Conservation (phyloP, 805 yeast genomes). For the Pichia kluyveri region DNA sequence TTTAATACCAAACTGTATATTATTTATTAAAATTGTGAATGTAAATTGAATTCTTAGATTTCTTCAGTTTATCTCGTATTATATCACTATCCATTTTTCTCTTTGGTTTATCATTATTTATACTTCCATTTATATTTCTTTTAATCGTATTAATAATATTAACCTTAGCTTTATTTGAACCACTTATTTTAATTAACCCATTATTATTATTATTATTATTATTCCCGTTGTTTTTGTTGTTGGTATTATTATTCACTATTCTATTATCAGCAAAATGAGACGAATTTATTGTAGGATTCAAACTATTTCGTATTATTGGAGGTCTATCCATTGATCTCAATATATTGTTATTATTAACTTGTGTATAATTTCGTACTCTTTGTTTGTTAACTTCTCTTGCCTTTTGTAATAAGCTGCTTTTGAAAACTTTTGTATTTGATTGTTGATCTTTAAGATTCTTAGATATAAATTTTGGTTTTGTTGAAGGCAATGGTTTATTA, state of each 20-base stretch:
- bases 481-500: conserved; percentile 19
- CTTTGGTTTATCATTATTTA: background rate
- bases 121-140: background rate
- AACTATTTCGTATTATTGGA: background rate
- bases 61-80: background rate
- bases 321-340: background rate
- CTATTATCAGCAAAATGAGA: background rate
- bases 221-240: no score
- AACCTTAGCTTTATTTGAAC: background rate
- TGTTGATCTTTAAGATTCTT: conserved; percentile 4
- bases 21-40: background rate
- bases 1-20: background rate
- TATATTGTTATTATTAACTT: background rate
- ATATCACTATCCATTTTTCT: background rate
- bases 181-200: background rate
- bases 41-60: conserved; percentile 1
- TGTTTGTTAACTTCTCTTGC: conserved; percentile 22
- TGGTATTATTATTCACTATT: no score
- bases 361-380: conserved; percentile 7
- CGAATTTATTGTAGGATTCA: no score
- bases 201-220: no score
- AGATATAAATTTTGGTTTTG: background rate
- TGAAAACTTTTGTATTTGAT: conserved; percentile 9
- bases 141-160: background rate
- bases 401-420: conserved; percentile 23